These are phyloP conservation scores for Apiospora aurea DNA, from an alignment of 2,329 filamentous ascomycete genomes.

Conservation along the genomic window DNA sequence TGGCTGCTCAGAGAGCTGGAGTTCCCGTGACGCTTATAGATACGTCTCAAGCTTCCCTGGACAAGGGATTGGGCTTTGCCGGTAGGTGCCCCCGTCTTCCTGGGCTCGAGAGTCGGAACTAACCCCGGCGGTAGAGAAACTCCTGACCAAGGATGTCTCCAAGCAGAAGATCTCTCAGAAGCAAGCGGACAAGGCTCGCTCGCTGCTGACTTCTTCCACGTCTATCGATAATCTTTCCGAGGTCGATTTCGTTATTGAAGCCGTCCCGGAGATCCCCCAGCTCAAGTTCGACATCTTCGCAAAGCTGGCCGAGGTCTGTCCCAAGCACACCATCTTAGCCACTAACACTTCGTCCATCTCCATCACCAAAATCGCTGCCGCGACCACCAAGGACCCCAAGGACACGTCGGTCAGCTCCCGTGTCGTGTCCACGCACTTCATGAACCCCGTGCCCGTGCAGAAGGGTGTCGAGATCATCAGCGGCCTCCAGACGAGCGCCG, in stretches of 20 bases:
- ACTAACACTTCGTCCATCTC: slow-evolving; percentile 99
- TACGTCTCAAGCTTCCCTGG: slow-evolving; percentile 80
- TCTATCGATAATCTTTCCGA: slow-evolving; percentile 78
- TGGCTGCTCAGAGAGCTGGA: slow-evolving; percentile 83
- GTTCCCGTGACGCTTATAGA: slow-evolving; percentile 89
- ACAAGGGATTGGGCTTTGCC: slow-evolving; percentile 90
- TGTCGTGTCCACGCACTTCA: slow-evolving; percentile 96
- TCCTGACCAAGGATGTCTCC: slow-evolving; percentile 89
- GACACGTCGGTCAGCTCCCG: slow-evolving; percentile 84
- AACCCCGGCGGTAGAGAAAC: slow-evolving; percentile 69
- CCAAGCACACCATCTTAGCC: slow-evolving; percentile 86
- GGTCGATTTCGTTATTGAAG: slow-evolving; percentile 98
- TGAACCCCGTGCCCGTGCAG: slow-evolving; percentile 97
- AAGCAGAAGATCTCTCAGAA: slow-evolving; percentile 87
- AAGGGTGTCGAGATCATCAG: slow-evolving; percentile 98
- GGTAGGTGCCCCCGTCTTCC: slow-evolving; percentile 55
- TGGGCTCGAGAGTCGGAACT: neutral
- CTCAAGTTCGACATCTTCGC: slow-evolving; percentile 90
- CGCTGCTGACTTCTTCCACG: slow-evolving; percentile 73
- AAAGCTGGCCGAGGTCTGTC: slow-evolving; percentile 80
- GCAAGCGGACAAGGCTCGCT: slow-evolving; percentile 76
- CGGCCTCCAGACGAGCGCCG: slow-evolving; percentile 86
- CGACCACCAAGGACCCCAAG: slow-evolving; percentile 78
- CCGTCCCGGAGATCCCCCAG: slow-evolving; percentile 88
- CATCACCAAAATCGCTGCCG: slow-evolving; percentile 93